These are phyloP conservation scores for Russula sp. DNA, from an alignment of 768 basidiomycete species.

Conservation along the genomic window DNA sequence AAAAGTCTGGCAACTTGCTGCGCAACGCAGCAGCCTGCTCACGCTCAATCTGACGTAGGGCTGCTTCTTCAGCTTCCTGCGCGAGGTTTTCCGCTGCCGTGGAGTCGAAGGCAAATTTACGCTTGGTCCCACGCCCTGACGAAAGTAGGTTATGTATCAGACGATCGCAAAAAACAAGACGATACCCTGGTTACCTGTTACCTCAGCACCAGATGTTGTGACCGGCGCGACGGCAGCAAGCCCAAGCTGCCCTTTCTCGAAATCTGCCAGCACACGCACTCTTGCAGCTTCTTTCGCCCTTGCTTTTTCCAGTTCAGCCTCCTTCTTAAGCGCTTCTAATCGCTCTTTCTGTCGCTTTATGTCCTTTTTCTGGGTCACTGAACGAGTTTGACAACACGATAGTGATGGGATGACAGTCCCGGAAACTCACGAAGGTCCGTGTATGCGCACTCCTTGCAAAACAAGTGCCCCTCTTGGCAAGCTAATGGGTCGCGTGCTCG, in stretches of 20 bases:
- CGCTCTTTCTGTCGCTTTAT: constrained; percentile 86
- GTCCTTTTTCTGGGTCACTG: constrained; percentile 85
- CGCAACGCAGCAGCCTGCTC: constrained; percentile 83
- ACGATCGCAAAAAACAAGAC: constrained; percentile 9
- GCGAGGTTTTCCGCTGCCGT: constrained; percentile 63
- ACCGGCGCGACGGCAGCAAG: constrained; percentile 42
- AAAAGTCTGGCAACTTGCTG: constrained; percentile 91
- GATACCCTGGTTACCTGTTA: constrained; percentile 32
- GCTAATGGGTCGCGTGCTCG: constrained; percentile 76
- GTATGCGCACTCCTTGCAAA: constrained; percentile 93
- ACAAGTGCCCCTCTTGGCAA: constrained; percentile 83
- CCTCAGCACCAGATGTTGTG: constrained; percentile 35
- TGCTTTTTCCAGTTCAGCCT: constrained; percentile 75
- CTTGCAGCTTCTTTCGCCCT: constrained; percentile 66
- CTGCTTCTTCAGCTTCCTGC: constrained; percentile 81
- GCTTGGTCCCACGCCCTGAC: constrained; percentile 58
- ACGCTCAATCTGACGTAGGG: constrained; percentile 70
- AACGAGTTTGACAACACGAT: constrained; percentile 2
- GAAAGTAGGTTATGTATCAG: neutral
- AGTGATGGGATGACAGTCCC: neutral
- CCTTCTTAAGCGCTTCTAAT: constrained; percentile 63
- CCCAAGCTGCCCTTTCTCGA: constrained; percentile 79
- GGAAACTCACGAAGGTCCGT: constrained; percentile 63
- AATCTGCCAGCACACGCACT: constrained; percentile 83
- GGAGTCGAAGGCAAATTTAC: constrained; percentile 80